Percentiles rank a stretch among this genome's conserved stretches.
Conservation (phyloP, 2,329 filamentous ascomycete species). For the Xylaria arbuscula region DNA sequence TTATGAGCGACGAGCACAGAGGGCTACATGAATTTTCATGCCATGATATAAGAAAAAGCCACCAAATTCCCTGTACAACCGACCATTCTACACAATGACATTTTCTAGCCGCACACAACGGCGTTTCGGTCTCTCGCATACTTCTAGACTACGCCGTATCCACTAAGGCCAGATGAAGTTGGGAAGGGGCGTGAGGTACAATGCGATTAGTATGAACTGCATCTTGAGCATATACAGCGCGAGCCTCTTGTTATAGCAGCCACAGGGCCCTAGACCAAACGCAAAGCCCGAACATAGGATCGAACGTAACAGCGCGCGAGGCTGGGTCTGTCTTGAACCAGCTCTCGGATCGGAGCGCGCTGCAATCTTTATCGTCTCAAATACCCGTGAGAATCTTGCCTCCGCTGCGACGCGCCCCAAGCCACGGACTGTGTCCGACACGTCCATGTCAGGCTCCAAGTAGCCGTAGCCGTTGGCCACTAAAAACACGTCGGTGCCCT, state of each 20-base stretch:
- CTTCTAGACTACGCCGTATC: slow-evolving; percentile 42
- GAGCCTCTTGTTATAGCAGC: slow-evolving; percentile 39
- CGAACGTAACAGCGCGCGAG: slow-evolving; percentile 11
- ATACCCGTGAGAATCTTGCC: no score
- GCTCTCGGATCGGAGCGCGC: no score
- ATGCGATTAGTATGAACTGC: slow-evolving; percentile 38
- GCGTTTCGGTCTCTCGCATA: slow-evolving; percentile 50
- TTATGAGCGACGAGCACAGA: no score
- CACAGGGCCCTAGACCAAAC: slow-evolving; percentile 38
- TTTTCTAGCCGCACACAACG: slow-evolving; percentile 46
- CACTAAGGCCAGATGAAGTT: slow-evolving; percentile 35
- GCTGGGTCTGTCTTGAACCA: slow-evolving; percentile 32
- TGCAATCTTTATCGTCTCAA: no score
- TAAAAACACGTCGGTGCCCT: slow-evolving; percentile 44
- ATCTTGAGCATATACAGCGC: slow-evolving; percentile 37
- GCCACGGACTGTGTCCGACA: no score
- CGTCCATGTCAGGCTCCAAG: no score
- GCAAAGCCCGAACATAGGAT: slow-evolving; percentile 37
- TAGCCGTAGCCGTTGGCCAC: slow-evolving; percentile 39
- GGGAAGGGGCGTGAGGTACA: slow-evolving; percentile 37
- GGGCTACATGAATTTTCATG: background rate
- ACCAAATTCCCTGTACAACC: background rate
- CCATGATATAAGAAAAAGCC: background rate
- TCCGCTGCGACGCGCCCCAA: no score
- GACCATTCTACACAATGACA: background rate